Base-by-base conservation (phyloP, 768 basidiomycete species). In the Kwoniella botswanensis region DNA sequence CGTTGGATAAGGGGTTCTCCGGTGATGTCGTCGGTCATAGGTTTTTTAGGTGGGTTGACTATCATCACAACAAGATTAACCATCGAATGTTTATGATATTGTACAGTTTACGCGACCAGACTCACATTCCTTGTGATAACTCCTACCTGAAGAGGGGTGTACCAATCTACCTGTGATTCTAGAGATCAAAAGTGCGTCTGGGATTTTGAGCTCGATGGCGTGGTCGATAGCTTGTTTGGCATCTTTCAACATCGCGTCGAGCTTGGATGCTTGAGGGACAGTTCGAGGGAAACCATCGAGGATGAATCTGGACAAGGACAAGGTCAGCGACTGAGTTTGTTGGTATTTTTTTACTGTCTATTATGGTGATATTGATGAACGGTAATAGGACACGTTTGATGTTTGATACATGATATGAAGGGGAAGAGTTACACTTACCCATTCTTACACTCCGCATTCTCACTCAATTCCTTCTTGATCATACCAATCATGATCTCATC, bases 251-350 rank as follows among this genome's bases (percentile, higher is more conserved):
- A 99, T 98, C 70, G 87, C 85, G 81, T 96, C 96, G 65, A 99
- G 90, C 85, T 97, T 98, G 85, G 95, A 88, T 2, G 97, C 97
- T 80, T 99, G 97, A 11, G 92, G 90, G 44, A 98, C 93, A 4
- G 96, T 98, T 54, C 97, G 91, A 53, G 97, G 97, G 89, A 99
- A 99, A n/a, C 97, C 97, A 80, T 99, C 97, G 62, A 99, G 87
- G 68, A 99, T 97, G 85, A 99, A 99, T 46, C 96, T 98, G 43
- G 12, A 35, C 13, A n/a, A 52, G 50, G 0, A 18, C 11, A 62
- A 57, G 15, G 24, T n/a, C 24, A 55, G 18, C 18, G 24, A 26
- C 24, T 26, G 24, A 26, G 24, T 26, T 26, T 26, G 24, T 1
- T 26, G 24, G 24, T 26, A 26, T 26, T 26, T 26, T 26, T 3